Base-by-base conservation (phyloP, 129 eudicot species). In the Centaurea solstitialis region DNA sequence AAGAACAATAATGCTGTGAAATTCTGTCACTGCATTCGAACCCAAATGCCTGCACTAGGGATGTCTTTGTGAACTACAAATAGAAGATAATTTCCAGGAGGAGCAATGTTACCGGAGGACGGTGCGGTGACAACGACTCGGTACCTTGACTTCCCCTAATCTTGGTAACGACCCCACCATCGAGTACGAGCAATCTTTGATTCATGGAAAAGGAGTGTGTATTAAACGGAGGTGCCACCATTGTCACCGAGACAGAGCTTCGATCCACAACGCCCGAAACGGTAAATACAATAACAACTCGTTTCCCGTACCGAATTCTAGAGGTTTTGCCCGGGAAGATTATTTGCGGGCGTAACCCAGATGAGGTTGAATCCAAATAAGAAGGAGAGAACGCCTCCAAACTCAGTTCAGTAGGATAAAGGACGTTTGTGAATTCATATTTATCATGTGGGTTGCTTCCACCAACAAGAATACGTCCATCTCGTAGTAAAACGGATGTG, bases 121-220 rank as follows among this genome's bases (percentile, higher is more conserved):
- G 97, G 97, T 9, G 81, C 62, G 4, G 28, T 62, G 7, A 83
- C 90, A 23, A 30, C 79, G 0, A 89, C 45, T 22, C 87, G 62
- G 39, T 88, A 84, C 1, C 65, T 81, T 0, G 86, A 76, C 1
- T 45, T 83, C 4, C 89, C 0, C 53, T 40, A 3, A 20, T 22
- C 45, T 20, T 84, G 53, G 38, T 28, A 21, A 74, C 81, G 2
- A 30, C 39, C 2, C 76, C 85, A 22, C 68, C 30, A 8, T 68
- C 78, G 7, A 91, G 88, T 0, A 85, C 82, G 74, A 93, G 11
- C 45, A 91, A 62, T 47, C 98, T 87, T 76, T 93, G 98, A 50
- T 89, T 93, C 96, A 93, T 93, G 1, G 92, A 85, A 83, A 85
- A 87, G 10, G 97, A 88, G 50, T 93, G 98, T 0, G 98, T 93